Conservation (phyloP, 108 stramenopile species). For the Discostella stelligeroides region DNA sequence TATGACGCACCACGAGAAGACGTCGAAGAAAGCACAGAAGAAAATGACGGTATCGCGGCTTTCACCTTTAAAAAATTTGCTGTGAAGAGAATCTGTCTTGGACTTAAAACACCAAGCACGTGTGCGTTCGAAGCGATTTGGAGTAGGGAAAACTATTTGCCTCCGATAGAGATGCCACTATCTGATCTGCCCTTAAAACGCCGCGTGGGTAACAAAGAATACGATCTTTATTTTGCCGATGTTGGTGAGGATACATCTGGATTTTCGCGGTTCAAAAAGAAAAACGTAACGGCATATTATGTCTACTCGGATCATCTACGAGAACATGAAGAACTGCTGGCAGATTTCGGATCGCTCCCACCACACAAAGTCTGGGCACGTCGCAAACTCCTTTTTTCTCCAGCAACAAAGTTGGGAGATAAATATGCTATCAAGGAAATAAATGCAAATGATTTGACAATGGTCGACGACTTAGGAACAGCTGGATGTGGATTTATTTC, state of each 20-base stretch:
- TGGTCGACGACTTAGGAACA: constrained; percentile 20
- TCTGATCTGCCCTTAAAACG: constrained; percentile 8
- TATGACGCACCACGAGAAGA: neutral
- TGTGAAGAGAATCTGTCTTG: constrained; percentile 6
- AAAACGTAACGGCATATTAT: constrained; percentile 17
- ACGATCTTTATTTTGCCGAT: neutral
- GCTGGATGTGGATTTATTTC: constrained; percentile 42
- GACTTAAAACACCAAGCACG: neutral
- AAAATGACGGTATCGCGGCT: neutral
- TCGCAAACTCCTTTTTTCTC: constrained; percentile 11
- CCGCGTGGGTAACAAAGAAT: neutral
- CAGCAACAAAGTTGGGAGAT: constrained; percentile 16
- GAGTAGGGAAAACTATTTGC: constrained; percentile 1
- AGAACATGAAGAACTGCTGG: constrained; percentile 24
- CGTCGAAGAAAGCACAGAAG: neutral
- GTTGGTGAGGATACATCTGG: constrained; percentile 4
- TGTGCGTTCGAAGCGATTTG: constrained; percentile 2
- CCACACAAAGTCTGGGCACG: constrained; percentile 35
- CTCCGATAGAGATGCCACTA: constrained; percentile 7
- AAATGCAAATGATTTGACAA: constrained; percentile 4
- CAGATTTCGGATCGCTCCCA: constrained; percentile 26
- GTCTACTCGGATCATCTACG: constrained; percentile 30
- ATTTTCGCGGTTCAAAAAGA: neutral
- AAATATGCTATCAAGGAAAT: constrained; percentile 6
- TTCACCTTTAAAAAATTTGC: neutral